Evolutionary conservation across 2,329 filamentous ascomycete genomes (phyloP).

Genomic region (Fusarium protoensiforme): DNA sequence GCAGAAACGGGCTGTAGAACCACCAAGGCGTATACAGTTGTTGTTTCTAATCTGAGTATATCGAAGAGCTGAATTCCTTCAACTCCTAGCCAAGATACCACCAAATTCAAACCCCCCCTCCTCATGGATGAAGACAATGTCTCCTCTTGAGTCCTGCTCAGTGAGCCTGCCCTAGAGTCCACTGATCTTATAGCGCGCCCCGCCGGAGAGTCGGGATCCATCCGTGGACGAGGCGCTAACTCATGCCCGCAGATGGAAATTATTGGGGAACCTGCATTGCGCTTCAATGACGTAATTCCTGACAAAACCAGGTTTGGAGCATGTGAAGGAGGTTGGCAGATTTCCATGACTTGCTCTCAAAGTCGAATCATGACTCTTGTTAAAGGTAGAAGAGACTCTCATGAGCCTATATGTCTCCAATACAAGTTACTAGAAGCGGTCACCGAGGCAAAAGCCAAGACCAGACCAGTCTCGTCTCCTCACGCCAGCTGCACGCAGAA

Average conservation of each 20-base stretch:
- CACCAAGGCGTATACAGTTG: background rate
- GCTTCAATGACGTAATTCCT: slow-evolving; percentile 32
- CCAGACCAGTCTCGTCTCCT: background rate
- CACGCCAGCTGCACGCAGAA: slow-evolving; percentile 23
- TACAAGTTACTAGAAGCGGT: background rate
- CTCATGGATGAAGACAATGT: background rate
- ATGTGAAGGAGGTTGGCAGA: slow-evolving; percentile 5
- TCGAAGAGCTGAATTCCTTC: background rate
- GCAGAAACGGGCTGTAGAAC: background rate
- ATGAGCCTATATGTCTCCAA: background rate
- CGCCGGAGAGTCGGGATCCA: slow-evolving; percentile 4
- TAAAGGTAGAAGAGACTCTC: background rate
- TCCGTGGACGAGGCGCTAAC: slow-evolving; percentile 6
- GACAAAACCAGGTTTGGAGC: slow-evolving; percentile 1
- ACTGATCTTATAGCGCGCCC: slow-evolving; percentile 12
- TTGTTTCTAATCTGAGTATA: background rate
- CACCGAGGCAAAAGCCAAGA: slow-evolving; percentile 6
- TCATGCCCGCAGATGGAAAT: slow-evolving; percentile 5
- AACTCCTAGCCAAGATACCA: too few species aligned
- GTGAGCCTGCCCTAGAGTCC: background rate
- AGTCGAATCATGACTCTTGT: background rate
- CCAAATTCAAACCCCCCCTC: background rate
- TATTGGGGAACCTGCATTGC: slow-evolving; percentile 24
- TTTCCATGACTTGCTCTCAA: background rate
- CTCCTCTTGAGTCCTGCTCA: background rate